Evolutionary conservation across 371 early-diverging fungal species (phyloP), one percentile per base, ranked within the genome.

Genomic region (Saksenaea oblongispora): DNA sequence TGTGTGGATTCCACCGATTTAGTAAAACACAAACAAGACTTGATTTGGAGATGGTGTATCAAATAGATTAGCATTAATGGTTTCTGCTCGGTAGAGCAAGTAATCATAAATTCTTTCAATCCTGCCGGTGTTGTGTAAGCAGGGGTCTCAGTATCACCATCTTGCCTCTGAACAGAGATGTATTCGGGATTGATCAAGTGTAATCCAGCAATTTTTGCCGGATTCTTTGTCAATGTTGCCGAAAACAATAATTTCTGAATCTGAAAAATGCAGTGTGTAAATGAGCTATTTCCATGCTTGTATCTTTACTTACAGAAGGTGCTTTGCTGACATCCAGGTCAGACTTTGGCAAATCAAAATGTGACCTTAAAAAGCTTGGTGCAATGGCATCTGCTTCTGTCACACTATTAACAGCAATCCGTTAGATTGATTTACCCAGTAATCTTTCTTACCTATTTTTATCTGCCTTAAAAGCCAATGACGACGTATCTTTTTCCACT

Each of bases 181-280:
- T 91, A 91, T 42, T 85, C 87, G 5, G 94, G 94, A 47, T 88
- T 79, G n/a, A 77, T 80, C 35, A 98, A 80, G 59, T 89, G 87
- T 9, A 98, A 80, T 14, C 86, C 83, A 11, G 94, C 94, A 59
- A 98, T 87, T 65, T 95, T 95, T 55, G 91, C 94, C 0, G 98
- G 97, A 62, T 98, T 91, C 42, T 92, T 86, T 0, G 97, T 95
- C 62, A 98, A 73, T 0, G 98, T 97, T 9, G 97, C 98, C 2
- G 95, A 95, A 65, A 97, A 97, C 11, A 98, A 75, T 0, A 96
- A 83, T 78, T 98, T 97, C 73, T 92, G 93, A 5, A 92, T 60
- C 80, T 84, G 59, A 34, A 27, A 54, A 31, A 22, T 37, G 26
- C 39, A 17, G 24, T 60, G 9, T 28, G 5, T 14, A 3, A 31